Evolutionary conservation across 176 grass and related monocot species (phyloP).

Genomic region (Hordeum marinum): DNA sequence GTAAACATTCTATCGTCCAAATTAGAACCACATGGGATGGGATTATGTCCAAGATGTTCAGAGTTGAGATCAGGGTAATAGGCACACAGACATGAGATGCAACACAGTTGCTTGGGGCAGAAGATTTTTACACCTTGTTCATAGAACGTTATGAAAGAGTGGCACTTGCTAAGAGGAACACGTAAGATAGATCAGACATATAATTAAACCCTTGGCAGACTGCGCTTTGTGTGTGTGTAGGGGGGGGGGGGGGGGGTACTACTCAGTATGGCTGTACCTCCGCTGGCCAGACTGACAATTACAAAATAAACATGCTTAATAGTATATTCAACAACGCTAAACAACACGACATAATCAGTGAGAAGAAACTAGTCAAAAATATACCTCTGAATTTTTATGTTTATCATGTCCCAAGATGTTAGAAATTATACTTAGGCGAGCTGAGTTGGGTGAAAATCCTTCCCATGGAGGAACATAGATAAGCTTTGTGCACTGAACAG

Average conservation of each 20-base stretch:
- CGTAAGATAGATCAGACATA: neutral
- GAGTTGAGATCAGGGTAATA: neutral
- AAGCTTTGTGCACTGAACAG: slow-evolving; percentile 94
- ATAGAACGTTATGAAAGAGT: neutral
- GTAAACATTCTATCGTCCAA: neutral
- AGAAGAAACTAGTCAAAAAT: slow-evolving; percentile 15
- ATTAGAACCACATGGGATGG: neutral
- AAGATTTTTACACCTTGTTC: neutral
- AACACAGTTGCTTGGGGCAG: neutral
- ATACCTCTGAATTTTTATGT: slow-evolving; percentile 55
- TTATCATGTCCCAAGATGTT: slow-evolving; percentile 61
- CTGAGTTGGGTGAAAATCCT: slow-evolving; percentile 87
- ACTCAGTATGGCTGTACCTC: neutral
- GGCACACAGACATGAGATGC: neutral
- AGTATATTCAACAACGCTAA: neutral
- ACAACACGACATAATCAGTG: neutral
- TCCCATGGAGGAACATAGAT: slow-evolving; percentile 98
- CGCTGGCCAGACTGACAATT: neutral
- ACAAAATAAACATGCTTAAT: neutral
- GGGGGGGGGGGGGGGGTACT: too few species aligned
- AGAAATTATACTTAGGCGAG: slow-evolving; percentile 89
- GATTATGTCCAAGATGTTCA: neutral
- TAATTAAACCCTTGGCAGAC: neutral
- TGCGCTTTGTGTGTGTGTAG: too few species aligned
- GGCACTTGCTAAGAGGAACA: neutral